These are phyloP conservation scores for Paracoccidioides lutzii DNA, from an alignment of 2,329 filamentous ascomycete species.

Conservation along the genomic window DNA sequence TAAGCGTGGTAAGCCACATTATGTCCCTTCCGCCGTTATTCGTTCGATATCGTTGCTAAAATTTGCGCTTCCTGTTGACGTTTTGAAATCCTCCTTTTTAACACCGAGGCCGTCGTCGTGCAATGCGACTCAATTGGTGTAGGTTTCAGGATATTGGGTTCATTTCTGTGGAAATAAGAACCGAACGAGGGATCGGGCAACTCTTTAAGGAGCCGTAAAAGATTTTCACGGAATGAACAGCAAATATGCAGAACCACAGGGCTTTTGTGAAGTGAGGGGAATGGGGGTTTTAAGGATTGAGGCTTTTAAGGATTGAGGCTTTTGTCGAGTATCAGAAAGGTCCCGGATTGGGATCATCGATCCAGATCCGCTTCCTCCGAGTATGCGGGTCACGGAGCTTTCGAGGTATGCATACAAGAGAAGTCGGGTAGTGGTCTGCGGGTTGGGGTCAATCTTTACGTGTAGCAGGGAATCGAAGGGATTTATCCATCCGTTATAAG, in stretches of 20 bases:
- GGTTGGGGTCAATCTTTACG: neutral
- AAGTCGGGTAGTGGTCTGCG: neutral
- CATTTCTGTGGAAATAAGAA: neutral
- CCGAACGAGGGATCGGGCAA: neutral
- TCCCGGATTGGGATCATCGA: neutral
- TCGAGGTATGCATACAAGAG: too few species aligned
- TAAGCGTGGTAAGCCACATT: slow-evolving; percentile 29
- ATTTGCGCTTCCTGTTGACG: neutral
- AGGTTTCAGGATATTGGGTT: neutral
- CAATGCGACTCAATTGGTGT: neutral
- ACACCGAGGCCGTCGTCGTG: neutral
- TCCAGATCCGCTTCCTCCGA: neutral
- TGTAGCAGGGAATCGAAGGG: neutral
- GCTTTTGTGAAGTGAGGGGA: neutral
- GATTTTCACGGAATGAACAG: neutral
- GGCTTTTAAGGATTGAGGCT: neutral
- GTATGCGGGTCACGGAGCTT: neutral
- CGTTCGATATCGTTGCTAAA: neutral
- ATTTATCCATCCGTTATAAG: neutral
- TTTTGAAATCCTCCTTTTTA: neutral
- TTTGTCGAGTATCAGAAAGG: neutral
- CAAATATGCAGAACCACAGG: neutral
- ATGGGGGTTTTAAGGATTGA: neutral
- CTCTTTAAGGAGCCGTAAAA: neutral
- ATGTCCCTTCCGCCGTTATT: slow-evolving; percentile 6